A percentile compares a stretch with the other conserved stretches of the same genome.
Evolutionary conservation across 768 basidiomycete species (phyloP).

Genomic region (Boletus rubescentipes): DNA sequence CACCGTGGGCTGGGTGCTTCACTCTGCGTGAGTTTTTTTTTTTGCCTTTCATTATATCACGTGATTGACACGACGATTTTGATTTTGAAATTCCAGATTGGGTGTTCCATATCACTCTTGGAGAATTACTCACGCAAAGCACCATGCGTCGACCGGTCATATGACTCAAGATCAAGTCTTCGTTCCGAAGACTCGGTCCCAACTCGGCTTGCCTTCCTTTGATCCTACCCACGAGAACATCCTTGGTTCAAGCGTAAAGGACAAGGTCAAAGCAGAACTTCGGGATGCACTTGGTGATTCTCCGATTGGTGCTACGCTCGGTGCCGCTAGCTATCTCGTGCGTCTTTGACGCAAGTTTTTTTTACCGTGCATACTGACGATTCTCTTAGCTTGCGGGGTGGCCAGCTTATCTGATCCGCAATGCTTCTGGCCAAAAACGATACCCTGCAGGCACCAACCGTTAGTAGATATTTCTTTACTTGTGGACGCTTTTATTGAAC

Average conservation of each 20-base stretch:
- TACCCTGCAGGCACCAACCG: constrained; percentile 83
- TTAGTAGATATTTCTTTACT: constrained; percentile 37
- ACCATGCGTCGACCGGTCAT: constrained; percentile 93
- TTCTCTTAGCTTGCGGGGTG: constrained; percentile 68
- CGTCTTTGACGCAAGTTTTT: constrained; percentile 16
- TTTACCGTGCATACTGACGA: not conserved
- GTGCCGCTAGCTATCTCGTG: constrained; percentile 60
- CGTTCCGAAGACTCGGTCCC: constrained; percentile 85
- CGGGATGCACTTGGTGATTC: constrained; percentile 91
- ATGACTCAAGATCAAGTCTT: constrained; percentile 96
- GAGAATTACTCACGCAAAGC: constrained; percentile 92
- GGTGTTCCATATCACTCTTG: constrained; percentile 97
- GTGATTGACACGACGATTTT: constrained; percentile 15
- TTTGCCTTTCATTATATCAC: constrained; percentile 11
- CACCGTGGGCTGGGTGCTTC: constrained; percentile 87
- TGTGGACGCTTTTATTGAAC: not conserved
- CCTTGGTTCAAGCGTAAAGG: constrained; percentile 60
- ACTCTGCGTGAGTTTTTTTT: constrained; percentile 66
- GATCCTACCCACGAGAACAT: constrained; percentile 67
- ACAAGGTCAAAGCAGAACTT: constrained; percentile 69
- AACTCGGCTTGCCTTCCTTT: constrained; percentile 62
- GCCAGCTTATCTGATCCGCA: constrained; percentile 78
- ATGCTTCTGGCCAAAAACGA: constrained; percentile 80
- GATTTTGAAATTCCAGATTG: constrained; percentile 49
- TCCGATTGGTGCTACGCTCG: constrained; percentile 66